Conservation (phyloP, 192 early-diverging fungal species). For the Nowakowskiella sp. region DNA sequence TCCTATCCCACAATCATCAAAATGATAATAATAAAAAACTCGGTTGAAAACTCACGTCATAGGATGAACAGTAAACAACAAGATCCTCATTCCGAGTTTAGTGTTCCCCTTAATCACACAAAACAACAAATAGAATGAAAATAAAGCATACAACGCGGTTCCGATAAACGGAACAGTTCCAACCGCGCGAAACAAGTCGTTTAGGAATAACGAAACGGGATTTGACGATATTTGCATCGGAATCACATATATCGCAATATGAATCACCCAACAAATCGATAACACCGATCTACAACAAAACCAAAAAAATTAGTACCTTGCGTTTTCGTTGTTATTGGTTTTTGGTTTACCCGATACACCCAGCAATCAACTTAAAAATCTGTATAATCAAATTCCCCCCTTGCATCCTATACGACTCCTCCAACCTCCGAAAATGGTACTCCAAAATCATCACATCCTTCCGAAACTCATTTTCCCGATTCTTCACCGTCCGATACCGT, state of each 20-base stretch:
- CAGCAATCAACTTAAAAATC: slow-evolving; percentile 31
- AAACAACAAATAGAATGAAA: slow-evolving; percentile 46
- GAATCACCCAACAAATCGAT: slow-evolving; percentile 48
- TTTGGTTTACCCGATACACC: slow-evolving; percentile 37
- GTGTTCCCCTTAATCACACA: slow-evolving; percentile 51
- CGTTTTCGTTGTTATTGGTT: background rate
- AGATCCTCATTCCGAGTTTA: slow-evolving; percentile 49
- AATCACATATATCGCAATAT: slow-evolving; percentile 47
- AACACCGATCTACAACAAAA: slow-evolving; percentile 30
- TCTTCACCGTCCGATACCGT: slow-evolving; percentile 31
- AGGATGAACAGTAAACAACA: slow-evolving; percentile 52
- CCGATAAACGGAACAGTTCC: slow-evolving; percentile 47
- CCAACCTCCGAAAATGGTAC: slow-evolving; percentile 45
- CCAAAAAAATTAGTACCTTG: background rate
- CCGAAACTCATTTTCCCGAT: slow-evolving; percentile 44
- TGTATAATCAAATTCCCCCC: slow-evolving; percentile 47
- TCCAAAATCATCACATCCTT: slow-evolving; percentile 50
- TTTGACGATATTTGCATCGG: slow-evolving; percentile 29
- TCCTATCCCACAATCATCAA: slow-evolving; percentile 18
- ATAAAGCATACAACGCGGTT: slow-evolving; percentile 46
- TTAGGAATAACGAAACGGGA: slow-evolving; percentile 41
- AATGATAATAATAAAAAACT: slow-evolving; percentile 7
- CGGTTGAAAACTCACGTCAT: slow-evolving; percentile 26
- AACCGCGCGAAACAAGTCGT: slow-evolving; percentile 40
- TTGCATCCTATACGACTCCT: slow-evolving; percentile 41